Base-by-base conservation (phyloP, 2,329 filamentous ascomycete genomes). In the Cladophialophora exuberans region DNA sequence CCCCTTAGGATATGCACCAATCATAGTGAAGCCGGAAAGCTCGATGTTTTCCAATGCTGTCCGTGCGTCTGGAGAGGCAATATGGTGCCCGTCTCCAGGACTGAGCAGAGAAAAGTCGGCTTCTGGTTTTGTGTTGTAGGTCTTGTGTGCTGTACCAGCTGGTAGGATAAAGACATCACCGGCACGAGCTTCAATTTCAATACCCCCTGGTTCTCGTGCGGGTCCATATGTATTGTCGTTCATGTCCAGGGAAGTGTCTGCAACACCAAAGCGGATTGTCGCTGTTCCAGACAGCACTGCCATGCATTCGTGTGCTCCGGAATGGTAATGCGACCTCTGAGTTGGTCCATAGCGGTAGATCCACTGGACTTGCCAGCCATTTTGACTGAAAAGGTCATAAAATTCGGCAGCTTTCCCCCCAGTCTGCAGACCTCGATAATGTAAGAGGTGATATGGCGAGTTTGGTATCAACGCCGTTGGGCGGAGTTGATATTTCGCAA, bases 141-240 rank as follows among this genome's bases (percentile, higher is more conserved):
- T 82, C 67, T 83, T 83, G 62, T 84, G 81, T 6, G 79, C 74
- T 1, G 80, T 72, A 0, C 81, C 81, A 0, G 80, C 79, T 0
- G 83, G 83, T 2, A 85, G 70, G 13, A 85, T 69, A 56, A 85
- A 84, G 0, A 83, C 79, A 61, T 85, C 83, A 1, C 83, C 83
- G 0, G 75, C 68, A 1, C 70, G 58, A 0, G 78, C 82, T 2
- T 74, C 54, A 0, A 84, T 45, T 43, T 78, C 72, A 0, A 84
- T 50, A 0, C 79, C 81, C 0, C 77, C 79, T 0, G 71, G 63
- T 54, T 84, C 80, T 18, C 68, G 68, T 0, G 58, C 67, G 0
- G 61, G 50, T 15, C 73, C 76, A 44, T 73, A 65, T 0, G 74
- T 77, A 38, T 69, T 74, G 3, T 67, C 67, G 2, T 76, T 67